Base-by-base conservation (phyloP, 1,139 yeast genomes). In the Hyphopichia buzzinii region DNA sequence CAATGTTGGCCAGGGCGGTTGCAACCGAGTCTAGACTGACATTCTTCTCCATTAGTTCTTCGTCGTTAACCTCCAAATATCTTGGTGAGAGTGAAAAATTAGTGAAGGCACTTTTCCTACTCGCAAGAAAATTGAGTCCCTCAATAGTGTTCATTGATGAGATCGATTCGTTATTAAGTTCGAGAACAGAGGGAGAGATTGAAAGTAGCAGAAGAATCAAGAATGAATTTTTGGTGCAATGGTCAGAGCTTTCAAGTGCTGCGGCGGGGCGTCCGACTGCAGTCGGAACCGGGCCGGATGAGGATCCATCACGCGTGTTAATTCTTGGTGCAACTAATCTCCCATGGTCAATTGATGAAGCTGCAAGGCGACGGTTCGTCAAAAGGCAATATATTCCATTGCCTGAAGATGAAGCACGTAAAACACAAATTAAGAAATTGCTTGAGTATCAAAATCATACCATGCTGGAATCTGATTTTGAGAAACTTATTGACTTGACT, bases 341-440 rank as follows among this genome's bases (percentile, higher is more conserved):
- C 46, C 99, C 99, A 0, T 92, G 99, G 99, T 84, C 89, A 3
- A 90, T 92, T 43, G 99, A 92, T 61, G 98, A 94, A 57, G 98
- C 98, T 3, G 99, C 98, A 0, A 71, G 98, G 52, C 76, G 98
- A 57, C 75, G 98, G 49, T 92, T 92, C 64, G 96, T 87, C 4
- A 75, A 96, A 46, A 70, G 97, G 38, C 97, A 89, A 56, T 90
- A 92, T 59, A 92, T 92, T 38, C 98, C 98, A 3, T 67, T 92
- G 38, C 98, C 98, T 0, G 98, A 92, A 57, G 74, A 72, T 8
- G 89, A 84, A 47, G 89, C 97, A 0, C 66, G 98, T 40, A 62
- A 69, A 37, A 78, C 80, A 8, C 98, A 92, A 53, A 67, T 92
- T 23, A 59, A 62, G 38, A 85, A 84, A 54, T 71, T 92, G 37